phyloP scores from a whole-genome alignment of 2,329 filamentous ascomycete species.

The Pyrenophora graminea region DNA sequence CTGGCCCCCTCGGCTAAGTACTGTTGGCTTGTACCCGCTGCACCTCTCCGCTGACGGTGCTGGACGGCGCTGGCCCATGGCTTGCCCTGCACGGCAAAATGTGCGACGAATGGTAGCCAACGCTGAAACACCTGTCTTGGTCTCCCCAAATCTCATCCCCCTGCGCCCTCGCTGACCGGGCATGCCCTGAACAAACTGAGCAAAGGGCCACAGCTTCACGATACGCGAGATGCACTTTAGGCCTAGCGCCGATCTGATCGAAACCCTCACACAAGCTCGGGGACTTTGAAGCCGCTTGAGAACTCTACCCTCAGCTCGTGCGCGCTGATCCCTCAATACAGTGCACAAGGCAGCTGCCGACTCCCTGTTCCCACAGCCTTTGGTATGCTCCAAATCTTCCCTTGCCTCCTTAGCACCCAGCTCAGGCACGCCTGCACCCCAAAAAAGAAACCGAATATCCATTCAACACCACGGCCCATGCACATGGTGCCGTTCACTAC shows the following conservation, averaged over 20 bases:
- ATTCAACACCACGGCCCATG: neutral
- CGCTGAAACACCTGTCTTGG: neutral
- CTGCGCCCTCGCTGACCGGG: slow-evolving; percentile 2
- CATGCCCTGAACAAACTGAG: neutral
- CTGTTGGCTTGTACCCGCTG: slow-evolving; percentile 5
- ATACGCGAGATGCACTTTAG: slow-evolving; percentile 19
- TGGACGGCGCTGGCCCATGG: neutral
- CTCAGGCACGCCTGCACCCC: neutral
- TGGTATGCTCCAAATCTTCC: neutral
- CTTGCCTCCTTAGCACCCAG: neutral
- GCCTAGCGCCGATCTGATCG: slow-evolving; percentile 20
- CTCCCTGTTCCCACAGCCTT: neutral
- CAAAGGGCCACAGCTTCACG: neutral
- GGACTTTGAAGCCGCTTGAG: slow-evolving; percentile 2
- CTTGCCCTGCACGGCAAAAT: slow-evolving; percentile 1
- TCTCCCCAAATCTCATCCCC: neutral
- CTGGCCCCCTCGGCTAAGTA: neutral
- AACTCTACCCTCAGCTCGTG: slow-evolving; percentile 3
- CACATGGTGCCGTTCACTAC: neutral
- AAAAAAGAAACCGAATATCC: neutral
- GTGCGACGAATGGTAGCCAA: slow-evolving; percentile 1
- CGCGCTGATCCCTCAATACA: slow-evolving; percentile 7
- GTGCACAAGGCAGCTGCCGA: slow-evolving; percentile 5
- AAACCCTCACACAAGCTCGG: slow-evolving; percentile 1
- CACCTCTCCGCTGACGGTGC: neutral